These are phyloP conservation scores for Lizonia empirigonia DNA, from an alignment of 2,329 filamentous ascomycete species.

Conservation along the genomic window DNA sequence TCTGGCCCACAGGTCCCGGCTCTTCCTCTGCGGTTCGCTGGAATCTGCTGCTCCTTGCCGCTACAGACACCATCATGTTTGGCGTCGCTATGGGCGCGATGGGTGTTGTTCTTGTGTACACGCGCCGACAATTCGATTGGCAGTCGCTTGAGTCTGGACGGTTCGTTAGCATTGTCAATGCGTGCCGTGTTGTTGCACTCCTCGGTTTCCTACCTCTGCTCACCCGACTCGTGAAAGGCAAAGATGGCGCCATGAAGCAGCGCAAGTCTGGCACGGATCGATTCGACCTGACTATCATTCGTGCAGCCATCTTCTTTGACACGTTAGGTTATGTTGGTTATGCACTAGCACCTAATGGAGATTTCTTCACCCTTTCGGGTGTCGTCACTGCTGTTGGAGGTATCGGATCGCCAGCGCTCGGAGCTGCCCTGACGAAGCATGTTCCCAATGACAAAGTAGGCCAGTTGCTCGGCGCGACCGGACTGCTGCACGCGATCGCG, in stretches of 20 bases:
- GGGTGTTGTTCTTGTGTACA: slow-evolving; percentile 84
- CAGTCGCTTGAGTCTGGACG: slow-evolving; percentile 77
- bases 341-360: slow-evolving; percentile 64
- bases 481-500: slow-evolving; percentile 81
- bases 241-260: slow-evolving; percentile 43
- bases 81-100: slow-evolving; percentile 80
- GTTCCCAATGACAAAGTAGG: slow-evolving; percentile 82
- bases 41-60: slow-evolving; percentile 81
- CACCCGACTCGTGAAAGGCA: slow-evolving; percentile 75
- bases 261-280: slow-evolving; percentile 69
- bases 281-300: slow-evolving; percentile 79
- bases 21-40: slow-evolving; percentile 67
- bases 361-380: slow-evolving; percentile 73
- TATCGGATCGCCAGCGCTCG: slow-evolving; percentile 82
- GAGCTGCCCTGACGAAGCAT: slow-evolving; percentile 87
- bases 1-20: slow-evolving; percentile 73
- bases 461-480: slow-evolving; percentile 85
- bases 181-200: slow-evolving; percentile 75
- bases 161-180: slow-evolving; percentile 81
- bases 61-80: slow-evolving; percentile 81
- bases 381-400: slow-evolving; percentile 78
- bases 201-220: slow-evolving; percentile 76
- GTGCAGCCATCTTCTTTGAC: slow-evolving; percentile 76
- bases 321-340: slow-evolving; percentile 78
- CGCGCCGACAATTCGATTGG: slow-evolving; percentile 81